Evolutionary conservation across 495 filamentous ascomycete species (phyloP), one percentile per base, ranked within the genome.

Genomic region (Friedmanniomyces endolithicus): DNA sequence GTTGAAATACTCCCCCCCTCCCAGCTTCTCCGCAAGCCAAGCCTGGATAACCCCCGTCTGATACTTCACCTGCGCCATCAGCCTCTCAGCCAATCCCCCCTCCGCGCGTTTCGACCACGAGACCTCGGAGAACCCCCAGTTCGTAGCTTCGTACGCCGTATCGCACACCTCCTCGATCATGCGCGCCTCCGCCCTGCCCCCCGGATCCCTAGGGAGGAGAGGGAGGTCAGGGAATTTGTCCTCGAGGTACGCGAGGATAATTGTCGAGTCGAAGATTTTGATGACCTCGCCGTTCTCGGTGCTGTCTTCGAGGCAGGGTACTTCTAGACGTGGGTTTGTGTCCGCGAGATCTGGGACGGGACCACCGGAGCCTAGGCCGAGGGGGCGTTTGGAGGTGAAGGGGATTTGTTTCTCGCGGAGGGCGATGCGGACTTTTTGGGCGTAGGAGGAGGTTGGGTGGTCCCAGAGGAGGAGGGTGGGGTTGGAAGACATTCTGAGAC

Each of bases 201-300:
- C 11, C 11, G 57, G 57, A 17, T 50, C 45, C 11, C 25, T 50
- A 1, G 57, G 57, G 33, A 55, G 14, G 3, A 59, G 29, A 11
- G 45, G 35, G 1, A 34, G 11, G 23, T 59, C 51, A 27, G 57
- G 57, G 27, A 23, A 59, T 23, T 55, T 50, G 22, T 60, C 57
- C n/a, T 60, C 57, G 16, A 60, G 39, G 39, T 60, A 60, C 11
- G n/a, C 27, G 11, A 60, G 53, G 16, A 60, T 60, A 27, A 60
- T 29, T 1, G 33, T 45, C 11, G 57, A 52, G 40, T 60, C 57
- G 48, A 60, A 60, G 34, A 60, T 56, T 27, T 52, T 60, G 40
- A 56, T 48, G 41, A 56, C 53, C 17, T 52, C 57, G n/a, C n/a
- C n/a, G n/a, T n/a, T n/a, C n/a, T n/a, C n/a, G n/a, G n/a, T n/a